Conservation (phyloP, 352 stramenopile species). For the Thraustochytrium sp. region DNA sequence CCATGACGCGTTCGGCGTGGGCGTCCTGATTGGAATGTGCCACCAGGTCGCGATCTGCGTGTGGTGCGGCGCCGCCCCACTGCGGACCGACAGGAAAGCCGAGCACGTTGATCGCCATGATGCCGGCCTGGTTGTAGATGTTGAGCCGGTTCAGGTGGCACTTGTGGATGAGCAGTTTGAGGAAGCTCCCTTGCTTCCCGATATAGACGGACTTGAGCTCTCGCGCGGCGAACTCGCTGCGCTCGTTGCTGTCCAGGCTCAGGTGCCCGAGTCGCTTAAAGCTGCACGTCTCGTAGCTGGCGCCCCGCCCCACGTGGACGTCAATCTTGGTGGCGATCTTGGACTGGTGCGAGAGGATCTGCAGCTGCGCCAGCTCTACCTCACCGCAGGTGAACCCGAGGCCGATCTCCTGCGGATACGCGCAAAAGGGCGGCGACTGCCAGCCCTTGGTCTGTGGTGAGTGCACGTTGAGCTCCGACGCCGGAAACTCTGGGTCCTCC, state of each 20-base stretch:
- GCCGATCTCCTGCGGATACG: constrained; percentile 85
- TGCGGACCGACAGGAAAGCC: constrained; percentile 49
- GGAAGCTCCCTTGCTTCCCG: constrained; percentile 65
- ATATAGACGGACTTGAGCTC: constrained; percentile 87
- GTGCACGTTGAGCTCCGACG: constrained; percentile 72
- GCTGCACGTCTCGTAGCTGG: constrained; percentile 54
- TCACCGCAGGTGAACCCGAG: constrained; percentile 66
- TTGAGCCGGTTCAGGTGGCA: constrained; percentile 81
- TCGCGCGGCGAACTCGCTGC: constrained; percentile 56
- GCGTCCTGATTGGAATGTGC: background rate
- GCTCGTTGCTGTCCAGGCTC: constrained; percentile 54
- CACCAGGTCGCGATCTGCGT: background rate
- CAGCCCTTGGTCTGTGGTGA: constrained; percentile 56
- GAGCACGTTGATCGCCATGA: constrained; percentile 78
- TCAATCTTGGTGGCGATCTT: constrained; percentile 86
- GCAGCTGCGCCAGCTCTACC: constrained; percentile 67
- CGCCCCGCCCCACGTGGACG: constrained; percentile 68
- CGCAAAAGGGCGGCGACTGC: constrained; percentile 76
- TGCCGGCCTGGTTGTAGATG: constrained; percentile 78
- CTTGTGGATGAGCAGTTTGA: constrained; percentile 78
- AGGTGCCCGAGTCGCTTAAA: constrained; percentile 69
- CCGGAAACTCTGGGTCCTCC: constrained; percentile 74
- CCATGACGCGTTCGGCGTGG: background rate
- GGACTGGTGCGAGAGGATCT: constrained; percentile 81
- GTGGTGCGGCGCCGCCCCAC: too few species aligned